phyloP scores from a whole-genome alignment of 495 filamentous ascomycete genomes.

The Cairneyella variabilis region DNA sequence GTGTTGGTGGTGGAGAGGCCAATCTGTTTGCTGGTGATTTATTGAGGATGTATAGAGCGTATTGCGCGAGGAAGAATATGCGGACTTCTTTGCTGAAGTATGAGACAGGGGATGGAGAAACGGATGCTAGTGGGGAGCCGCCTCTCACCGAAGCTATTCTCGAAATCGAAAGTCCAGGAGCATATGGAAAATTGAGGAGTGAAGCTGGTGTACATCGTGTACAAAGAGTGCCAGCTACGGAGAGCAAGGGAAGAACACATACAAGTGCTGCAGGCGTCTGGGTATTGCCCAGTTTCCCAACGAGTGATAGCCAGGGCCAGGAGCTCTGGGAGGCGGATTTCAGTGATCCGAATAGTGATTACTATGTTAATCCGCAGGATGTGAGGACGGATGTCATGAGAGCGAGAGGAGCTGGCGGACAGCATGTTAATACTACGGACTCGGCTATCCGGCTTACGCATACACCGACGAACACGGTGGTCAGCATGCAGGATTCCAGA shows the following conservation, averaged over 20 bases:
- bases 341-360: slow-evolving; percentile 83
- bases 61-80: slow-evolving; percentile 59
- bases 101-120: slow-evolving; percentile 48
- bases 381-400: slow-evolving; percentile 89
- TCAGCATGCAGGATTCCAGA: slow-evolving; percentile 87
- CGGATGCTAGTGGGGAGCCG: slow-evolving; percentile 52
- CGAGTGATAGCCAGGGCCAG: slow-evolving; percentile 39
- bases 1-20: slow-evolving; percentile 90
- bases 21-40: slow-evolving; percentile 84
- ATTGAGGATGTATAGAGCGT: slow-evolving; percentile 82
- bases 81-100: slow-evolving; percentile 46
- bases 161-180: slow-evolving; percentile 71
- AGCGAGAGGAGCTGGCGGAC: slow-evolving; percentile 85
- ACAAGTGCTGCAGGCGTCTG: slow-evolving; percentile 89
- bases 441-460: slow-evolving; percentile 93
- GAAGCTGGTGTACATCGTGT: slow-evolving; percentile 95
- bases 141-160: slow-evolving; percentile 80
- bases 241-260: slow-evolving; percentile 84
- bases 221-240: slow-evolving; percentile 87
- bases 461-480: slow-evolving; percentile 77
- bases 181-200: slow-evolving; percentile 74
- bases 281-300: slow-evolving; percentile 83
- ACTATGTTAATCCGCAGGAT: slow-evolving; percentile 82
- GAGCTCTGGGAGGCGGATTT: slow-evolving; percentile 55
- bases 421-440: slow-evolving; percentile 98